Evolutionary conservation across 106 monocot genomes (phyloP), one percentile per base, ranked within the genome.

Genomic region (Dendrobium nobile): DNA sequence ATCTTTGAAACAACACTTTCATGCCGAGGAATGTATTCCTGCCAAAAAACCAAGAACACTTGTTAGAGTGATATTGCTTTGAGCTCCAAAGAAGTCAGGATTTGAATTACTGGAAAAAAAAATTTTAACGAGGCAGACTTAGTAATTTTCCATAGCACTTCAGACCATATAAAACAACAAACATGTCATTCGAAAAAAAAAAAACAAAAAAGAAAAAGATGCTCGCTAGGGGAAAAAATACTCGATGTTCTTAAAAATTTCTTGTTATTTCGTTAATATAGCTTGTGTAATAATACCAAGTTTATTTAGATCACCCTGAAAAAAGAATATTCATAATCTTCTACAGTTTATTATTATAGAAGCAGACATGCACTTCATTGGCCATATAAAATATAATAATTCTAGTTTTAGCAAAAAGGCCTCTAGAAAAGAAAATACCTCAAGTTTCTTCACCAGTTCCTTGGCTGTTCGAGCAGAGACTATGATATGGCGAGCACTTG

Each of bases 11-110:
- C 89, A 82, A 87, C 86, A 65, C 77, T 76, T 75, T 89, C 89
- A 59, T 89, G 89, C 6, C 82, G 72, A 65, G 86, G 89, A 26
- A 84, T 73, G 51, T 89, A 88, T 56, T 84, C 88, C 88, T 88
- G 79, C 15, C 40, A 70, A 27, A 7, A 68, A 61, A 61, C 19
- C 18, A 61, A 61, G 22, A 61, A 19, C 18, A 16, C 18, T 61
- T 54, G 54, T 9, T 16, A 54, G 54, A 54, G 54, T 54, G 54
- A 54, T 54, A 10, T 54, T 54, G 54, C 9, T 54, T 37, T 37
- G 37, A 37, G 37, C 37, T 37, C 3, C 37, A 37, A 37, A 37
- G 37, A 2, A 37, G 37, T 37, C 37, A 31, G 37, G 37, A 3
- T 37, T 37, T 37, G 37, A 37, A 37, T 37, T 37, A 1, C 37